Conservation (phyloP, 1,284 basidiomycete genomes). For the Trametes polyzona region DNA sequence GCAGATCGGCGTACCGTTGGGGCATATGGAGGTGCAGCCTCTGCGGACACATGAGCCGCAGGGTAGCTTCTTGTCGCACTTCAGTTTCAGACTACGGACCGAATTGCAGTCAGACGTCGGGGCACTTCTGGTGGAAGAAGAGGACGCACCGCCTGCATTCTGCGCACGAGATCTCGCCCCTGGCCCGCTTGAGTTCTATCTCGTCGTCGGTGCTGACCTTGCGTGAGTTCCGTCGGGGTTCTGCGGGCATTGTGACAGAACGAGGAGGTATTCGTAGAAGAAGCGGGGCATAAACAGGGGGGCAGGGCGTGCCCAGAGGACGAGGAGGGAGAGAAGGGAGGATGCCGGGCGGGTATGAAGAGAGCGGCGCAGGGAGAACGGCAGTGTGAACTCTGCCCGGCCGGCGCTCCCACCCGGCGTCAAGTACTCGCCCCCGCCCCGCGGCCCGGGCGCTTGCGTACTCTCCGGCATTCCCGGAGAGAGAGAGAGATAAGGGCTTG, state of each 20-base stretch:
- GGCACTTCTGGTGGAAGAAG: neutral
- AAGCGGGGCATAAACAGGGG: neutral
- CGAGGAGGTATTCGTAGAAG: neutral
- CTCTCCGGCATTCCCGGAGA: no score
- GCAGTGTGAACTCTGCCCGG: no score
- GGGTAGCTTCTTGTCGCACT: constrained; percentile 77
- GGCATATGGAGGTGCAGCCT: constrained; percentile 76
- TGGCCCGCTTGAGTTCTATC: constrained; percentile 62
- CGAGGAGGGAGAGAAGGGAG: neutral
- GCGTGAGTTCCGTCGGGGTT: constrained; percentile 32
- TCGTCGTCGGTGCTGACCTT: constrained; percentile 39
- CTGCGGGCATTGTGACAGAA: constrained; percentile 31
- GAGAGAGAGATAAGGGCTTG: no score
- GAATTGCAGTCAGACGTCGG: neutral
- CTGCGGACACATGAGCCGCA: constrained; percentile 76
- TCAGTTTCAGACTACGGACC: constrained; percentile 64
- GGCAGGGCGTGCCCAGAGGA: neutral
- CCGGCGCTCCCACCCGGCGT: no score
- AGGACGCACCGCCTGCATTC: constrained; percentile 66
- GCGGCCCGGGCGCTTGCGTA: no score
- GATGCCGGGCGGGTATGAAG: no score
- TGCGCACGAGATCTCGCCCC: constrained; percentile 72
- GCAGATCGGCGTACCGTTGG: constrained; percentile 52
- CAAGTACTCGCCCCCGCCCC: no score
- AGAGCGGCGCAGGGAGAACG: no score